Conservation (phyloP, 176 grass and related monocot species). For the Triticum monococcum region DNA sequence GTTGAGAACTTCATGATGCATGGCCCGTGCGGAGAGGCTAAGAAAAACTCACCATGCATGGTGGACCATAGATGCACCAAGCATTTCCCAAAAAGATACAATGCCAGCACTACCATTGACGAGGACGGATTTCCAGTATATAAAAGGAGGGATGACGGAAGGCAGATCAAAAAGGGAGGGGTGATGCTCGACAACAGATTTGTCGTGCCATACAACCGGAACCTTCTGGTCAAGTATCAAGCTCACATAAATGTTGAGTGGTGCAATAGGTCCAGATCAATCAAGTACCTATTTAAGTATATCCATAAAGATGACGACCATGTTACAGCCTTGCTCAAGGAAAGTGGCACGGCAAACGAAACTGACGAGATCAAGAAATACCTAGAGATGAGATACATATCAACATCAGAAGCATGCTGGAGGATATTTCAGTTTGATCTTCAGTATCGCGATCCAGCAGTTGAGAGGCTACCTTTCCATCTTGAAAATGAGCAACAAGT, state of each 20-base stretch:
- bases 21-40: neutral
- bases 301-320: neutral
- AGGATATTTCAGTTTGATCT: slow-evolving; percentile 12
- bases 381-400: slow-evolving; percentile 13
- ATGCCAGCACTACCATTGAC: neutral
- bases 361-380: slow-evolving; percentile 27
- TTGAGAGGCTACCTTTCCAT: slow-evolving; percentile 22
- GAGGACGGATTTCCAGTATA: too few species aligned
- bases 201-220: neutral
- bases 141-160: neutral
- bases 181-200: neutral
- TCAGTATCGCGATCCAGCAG: neutral
- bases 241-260: slow-evolving; percentile 29
- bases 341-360: neutral
- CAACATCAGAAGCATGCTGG: slow-evolving; percentile 1
- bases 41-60: slow-evolving; percentile 5
- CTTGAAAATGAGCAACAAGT: neutral
- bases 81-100: neutral
- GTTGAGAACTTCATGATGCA: slow-evolving; percentile 15
- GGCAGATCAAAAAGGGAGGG: neutral
- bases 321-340: neutral
- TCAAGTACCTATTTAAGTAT: slow-evolving; percentile 44
- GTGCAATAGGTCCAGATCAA: neutral
- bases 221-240: neutral
- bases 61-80: neutral